Conservation (phyloP, 164 flowering plant species). For the Echeveria elegans region DNA sequence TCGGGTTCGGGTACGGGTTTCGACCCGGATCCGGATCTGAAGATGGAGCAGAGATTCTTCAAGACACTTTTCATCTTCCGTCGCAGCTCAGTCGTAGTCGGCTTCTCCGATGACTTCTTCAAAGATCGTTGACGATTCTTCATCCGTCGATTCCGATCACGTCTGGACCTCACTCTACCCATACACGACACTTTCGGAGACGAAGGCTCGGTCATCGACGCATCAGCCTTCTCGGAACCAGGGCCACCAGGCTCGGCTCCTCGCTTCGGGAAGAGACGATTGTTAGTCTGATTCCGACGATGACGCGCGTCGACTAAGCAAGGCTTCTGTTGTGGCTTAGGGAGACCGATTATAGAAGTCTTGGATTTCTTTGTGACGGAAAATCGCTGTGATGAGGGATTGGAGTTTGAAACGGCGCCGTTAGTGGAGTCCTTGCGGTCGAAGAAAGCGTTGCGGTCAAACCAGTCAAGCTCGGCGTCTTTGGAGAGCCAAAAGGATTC, state of each 20-base stretch:
- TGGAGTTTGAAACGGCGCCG: not conserved
- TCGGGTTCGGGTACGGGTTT: not conserved
- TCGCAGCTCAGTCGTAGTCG: not conserved
- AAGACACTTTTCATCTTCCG: constrained; percentile 8
- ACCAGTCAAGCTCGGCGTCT: constrained; percentile 76
- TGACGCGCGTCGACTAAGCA: constrained; percentile 20
- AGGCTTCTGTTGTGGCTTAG: constrained; percentile 42
- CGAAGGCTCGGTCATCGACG: constrained; percentile 41
- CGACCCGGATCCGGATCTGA: constrained; percentile 10
- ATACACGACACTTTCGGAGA: constrained; percentile 87
- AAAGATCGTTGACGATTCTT: constrained; percentile 8
- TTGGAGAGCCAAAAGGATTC: constrained; percentile 67
- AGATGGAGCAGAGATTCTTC: constrained; percentile 17
- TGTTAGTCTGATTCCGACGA: constrained; percentile 19
- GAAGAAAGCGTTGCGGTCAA: constrained; percentile 43
- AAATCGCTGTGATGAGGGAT: constrained; percentile 37
- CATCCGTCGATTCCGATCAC: constrained; percentile 23
- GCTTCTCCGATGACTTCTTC: not conserved
- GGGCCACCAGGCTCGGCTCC: constrained; percentile 17
- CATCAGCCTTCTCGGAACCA: constrained; percentile 12
- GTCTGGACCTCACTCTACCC: constrained; percentile 66
- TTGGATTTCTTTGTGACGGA: constrained; percentile 35
- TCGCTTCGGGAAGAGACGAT: constrained; percentile 40
- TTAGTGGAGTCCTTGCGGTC: constrained; percentile 18
- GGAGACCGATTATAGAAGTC: constrained; percentile 50